Base-by-base conservation (phyloP, 768 basidiomycete species). In the Neoboletus brunneissimus region DNA sequence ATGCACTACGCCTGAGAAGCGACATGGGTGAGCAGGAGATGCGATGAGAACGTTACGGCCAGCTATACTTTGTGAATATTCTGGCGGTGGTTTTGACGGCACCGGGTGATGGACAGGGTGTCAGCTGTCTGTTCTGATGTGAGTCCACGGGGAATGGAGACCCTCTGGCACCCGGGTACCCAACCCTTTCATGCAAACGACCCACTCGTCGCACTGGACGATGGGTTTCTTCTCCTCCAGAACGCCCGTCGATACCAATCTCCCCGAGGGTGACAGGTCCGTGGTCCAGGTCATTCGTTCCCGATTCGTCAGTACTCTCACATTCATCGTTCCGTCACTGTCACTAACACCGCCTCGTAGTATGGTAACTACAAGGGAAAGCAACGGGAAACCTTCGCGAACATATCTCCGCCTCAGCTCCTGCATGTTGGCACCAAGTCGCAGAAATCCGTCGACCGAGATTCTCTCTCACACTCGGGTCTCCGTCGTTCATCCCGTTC, bases 351-450 rank as follows among this genome's bases (percentile, higher is more conserved):
- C 37, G 27, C 48, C 41, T 32, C 31, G 51, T 59, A 84, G 83
- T 83, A 82, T 59, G 81, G 82, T 51, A 84, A 79, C 65, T 70
- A 74, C 66, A 85, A 82, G 63, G 81, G 82, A 48, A 84, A 83
- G 72, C 79, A 79, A 61, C 78, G 80, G 41, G 80, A 80, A 68
- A 71, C 62, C 64, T 69, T 57, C 56, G 64, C 57, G 59, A 67
- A 59, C 69, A 72, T 67, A 58, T 65, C 59, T 41, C 56, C 68
- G 0, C 73, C 79, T 11, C 68, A 71, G 37, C 61, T 76, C 45
- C 62, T 67, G 23, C 61, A 62, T 42, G 60, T 64, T 35, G 62
- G 58, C 41, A 43, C 48, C 52, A 65, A 52, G 56, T 57, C 60
- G 16, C 63, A 59, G n/a, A 57, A 56, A 53, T 64, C 69, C 20